Base-by-base conservation (phyloP, 768 basidiomycete species). In the Calvatia gigantea region DNA sequence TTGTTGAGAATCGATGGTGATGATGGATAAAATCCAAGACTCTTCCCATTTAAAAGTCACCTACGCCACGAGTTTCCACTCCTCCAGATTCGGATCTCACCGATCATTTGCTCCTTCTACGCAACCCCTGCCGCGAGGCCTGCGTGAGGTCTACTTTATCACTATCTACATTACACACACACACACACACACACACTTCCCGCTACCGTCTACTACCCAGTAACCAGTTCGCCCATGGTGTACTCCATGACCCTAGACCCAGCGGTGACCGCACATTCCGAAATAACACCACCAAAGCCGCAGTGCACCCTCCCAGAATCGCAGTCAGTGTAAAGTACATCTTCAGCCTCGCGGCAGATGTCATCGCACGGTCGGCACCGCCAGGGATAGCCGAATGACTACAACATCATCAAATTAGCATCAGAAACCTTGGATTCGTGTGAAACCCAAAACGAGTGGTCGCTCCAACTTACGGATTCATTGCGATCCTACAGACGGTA, bases 401-500 rank as follows among this genome's bases (percentile, higher is more conserved):
- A 58, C 21, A 56, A 51, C 23, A 35, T n/a, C n/a, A n/a, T n/a
- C n/a, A 32, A 51, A 37, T 57, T 25, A 51, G 60, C 57, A 61
- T 65, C 67, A 64, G 53, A 88, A 56, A 19, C 48, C 54, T 25
- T 31, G 33, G n/a, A n/a, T n/a, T 41, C 37, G 58, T 32, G 31
- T 63, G 60, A 49, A 61, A 65, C 67, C 61, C 49, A 54, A 59
- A 47, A n/a, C 37, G 52, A 21, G 15, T 45, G 23, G 11, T 25
- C 43, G 15, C 12, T 9, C 29, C 28, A 43, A 84, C 89, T 65
- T 67, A 94, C 93, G 93, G 93, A 55, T 86, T 86, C 79, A 93
- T 85, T 6, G 91, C 93, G 64, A 92, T 85, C 56, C 81, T 74
- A 66, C 89, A 91, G 62, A 94, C 89, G 27, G 82, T 86, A 64